Base-by-base conservation (phyloP, 75 land plant species). In the Larix kaempferi region DNA sequence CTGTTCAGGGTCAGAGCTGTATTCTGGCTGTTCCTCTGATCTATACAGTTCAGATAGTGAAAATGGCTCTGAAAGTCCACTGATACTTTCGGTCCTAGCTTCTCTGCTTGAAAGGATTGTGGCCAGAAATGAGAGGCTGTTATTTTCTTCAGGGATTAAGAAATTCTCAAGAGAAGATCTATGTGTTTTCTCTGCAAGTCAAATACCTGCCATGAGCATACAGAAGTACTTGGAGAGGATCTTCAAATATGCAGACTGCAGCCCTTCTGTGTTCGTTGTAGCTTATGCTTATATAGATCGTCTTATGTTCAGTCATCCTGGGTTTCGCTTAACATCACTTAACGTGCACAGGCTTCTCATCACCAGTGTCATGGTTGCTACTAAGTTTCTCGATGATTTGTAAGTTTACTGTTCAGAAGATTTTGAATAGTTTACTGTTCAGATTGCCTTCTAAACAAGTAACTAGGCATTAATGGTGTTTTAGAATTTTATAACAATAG, bases 331-430 rank as follows among this genome's bases (percentile, higher is more conserved):
- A 29, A 78, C 76, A 17, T 78, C 87, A 19, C 33, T 77, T 35
- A 93, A 93, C 77, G 89, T 93, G 2, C 95, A 93, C 74, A 72
- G 95, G 56, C 85, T 93, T 71, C 91, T 93, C 82, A 83, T 90
- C 76, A 91, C 95, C 73, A 86, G 91, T 35, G 81, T 93, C 85
- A 85, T 93, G 86, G 89, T 89, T 19, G 88, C 95, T 33, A 84
- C 93, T 33, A 93, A 93, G 74, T 91, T 91, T 71, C 83, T 93
- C 0, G 95, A 93, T 33, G 95, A 93, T 84, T 71, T 85, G 95
- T 91, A 4, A 14, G 69, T 33, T 44, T 8, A 6, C 8, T 44
- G 8, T 6, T 44, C 0, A 44, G 49, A 44, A 44, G 49, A 6
- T 44, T 44, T 44, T 44, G 6, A 44, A 44, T 44, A 1, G 49